Base-by-base conservation (phyloP, 192 early-diverging fungal species). In the Rhizoclosmatium sp. region DNA sequence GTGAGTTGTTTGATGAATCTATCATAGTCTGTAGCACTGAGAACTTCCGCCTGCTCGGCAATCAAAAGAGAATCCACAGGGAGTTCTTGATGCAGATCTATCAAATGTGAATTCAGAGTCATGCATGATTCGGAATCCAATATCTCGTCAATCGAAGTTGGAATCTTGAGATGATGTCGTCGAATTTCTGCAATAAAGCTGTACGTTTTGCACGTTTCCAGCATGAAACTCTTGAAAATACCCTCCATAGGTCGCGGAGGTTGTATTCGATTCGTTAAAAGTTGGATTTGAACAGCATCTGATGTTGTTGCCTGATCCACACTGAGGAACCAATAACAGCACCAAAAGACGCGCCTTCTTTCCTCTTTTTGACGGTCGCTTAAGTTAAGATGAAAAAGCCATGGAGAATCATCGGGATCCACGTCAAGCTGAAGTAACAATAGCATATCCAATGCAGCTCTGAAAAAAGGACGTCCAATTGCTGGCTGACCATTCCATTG, bases 321-420 rank as follows among this genome's bases (percentile, higher is more conserved):
- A 1, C 51, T 12, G 51, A 54, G 51, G 16, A 12, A 54, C 51
- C 51, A 64, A 21, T 19, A 69, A 44, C 67, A 69, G 39, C 7
- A 44, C 67, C 67, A 69, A 44, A 69, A 69, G 7, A 23, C 46
- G 7, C 67, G 40, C 44, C 67, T 21, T 21, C 67, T 7, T 16
- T 69, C 67, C 44, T 69, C 67, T 47, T 69, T 69, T 69, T 69
- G 31, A 47, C 40, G 40, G 9, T 40, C 67, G 16, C 14, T n/a
- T 47, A 69, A 23, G 10, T 69, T 69, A 12, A 69, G 45, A 47
- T 69, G 67, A 14, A 9, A 2, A 10, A 69, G 67, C 67, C 67
- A 69, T 69, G 67, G 67, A 9, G 67, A 69, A 46, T 19, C 40
- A 69, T 69, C 67, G 16, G 67, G 67, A 69, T 69, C 67, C 7